Base-by-base conservation (phyloP, 106 monocot genomes). In the Posidonia australis region DNA sequence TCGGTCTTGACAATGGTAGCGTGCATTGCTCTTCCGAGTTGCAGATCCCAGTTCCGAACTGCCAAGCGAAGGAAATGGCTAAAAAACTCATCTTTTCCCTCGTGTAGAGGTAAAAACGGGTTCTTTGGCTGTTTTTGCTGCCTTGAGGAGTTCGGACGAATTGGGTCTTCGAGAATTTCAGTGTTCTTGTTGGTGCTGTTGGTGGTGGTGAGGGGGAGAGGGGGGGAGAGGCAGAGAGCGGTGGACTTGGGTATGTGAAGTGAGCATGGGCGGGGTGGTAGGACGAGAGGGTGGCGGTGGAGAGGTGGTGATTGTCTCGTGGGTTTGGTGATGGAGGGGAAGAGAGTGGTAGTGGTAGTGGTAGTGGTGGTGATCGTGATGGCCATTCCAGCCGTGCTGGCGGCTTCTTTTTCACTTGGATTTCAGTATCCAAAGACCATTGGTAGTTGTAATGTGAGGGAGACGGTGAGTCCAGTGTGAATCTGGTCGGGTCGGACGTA, bases 31-130 rank as follows among this genome's bases (percentile, higher is more conserved):
- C 75, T 58, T 12, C 67, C 79, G 63, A 85, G 79, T 60, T 51
- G 16, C 58, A 80, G 53, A 79, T 79, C 71, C n/a, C 59, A 57
- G 53, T 57, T 71, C 31, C 51, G 49, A 66, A 46, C 31, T 51
- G 85, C 74, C 63, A 89, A 71, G 78, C 61, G 71, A 41, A 88
- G 79, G 65, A 81, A 76, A 64, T 43, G 24, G 24, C 48, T 47
- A 9, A 45, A 65, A 18, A 26, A 63, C 14, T n/a, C 58, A 49
- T 5, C 13, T 7, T 18, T 18, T 5, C 48, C 47, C 10, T 19
- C 20, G 19, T 29, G 1, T 10, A 10, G 10, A 27, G 47, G 3
- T 44, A 13, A 9, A 49, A 24, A 60, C 56, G 16, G 48, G 26
- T 1, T 55, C 20, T n/a, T 45, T 25, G 52, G 48, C 20, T 6